Evolutionary conservation across 225 moss, liverwort and hornwort genomes (phyloP).

Genomic region (Physcomitrium patens): DNA sequence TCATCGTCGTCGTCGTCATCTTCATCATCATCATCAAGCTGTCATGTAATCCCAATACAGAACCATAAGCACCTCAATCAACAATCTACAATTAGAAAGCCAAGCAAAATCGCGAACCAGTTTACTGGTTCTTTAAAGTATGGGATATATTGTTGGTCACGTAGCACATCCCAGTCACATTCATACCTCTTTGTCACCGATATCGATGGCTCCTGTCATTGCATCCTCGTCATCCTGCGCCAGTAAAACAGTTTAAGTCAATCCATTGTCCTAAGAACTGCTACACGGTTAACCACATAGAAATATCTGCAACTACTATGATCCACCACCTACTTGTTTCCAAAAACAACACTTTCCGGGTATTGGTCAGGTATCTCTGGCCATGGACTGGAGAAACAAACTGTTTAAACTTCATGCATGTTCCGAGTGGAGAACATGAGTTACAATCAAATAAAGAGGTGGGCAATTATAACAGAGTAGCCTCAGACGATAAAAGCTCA

Average conservation of each 20-base stretch:
- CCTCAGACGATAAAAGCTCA: neutral
- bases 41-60: neutral
- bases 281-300: neutral
- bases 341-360: neutral
- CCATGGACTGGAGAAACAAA: neutral
- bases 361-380: neutral
- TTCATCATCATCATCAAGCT: constrained; percentile 31
- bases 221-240: constrained; percentile 79
- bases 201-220: constrained; percentile 88
- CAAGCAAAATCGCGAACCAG: too few relatives aligned
- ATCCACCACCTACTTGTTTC: neutral
- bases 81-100: neutral
- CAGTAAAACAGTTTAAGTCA: constrained; percentile 20
- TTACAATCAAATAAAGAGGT: neutral
- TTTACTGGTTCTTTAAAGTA: too few relatives aligned
- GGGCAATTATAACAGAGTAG: neutral
- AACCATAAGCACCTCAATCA: constrained; percentile 25
- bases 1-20: neutral
- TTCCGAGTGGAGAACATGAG: neutral
- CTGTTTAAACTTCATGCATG: neutral
- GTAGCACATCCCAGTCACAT: neutral
- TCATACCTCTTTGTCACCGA: constrained; percentile 85
- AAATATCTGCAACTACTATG: constrained; percentile 1
- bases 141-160: too few relatives aligned
- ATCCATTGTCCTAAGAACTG: neutral